Evolutionary conservation across 345 rosid genomes (phyloP), one percentile per base, ranked within the genome.

Genomic region (Cardiospermum halicacabum): DNA sequence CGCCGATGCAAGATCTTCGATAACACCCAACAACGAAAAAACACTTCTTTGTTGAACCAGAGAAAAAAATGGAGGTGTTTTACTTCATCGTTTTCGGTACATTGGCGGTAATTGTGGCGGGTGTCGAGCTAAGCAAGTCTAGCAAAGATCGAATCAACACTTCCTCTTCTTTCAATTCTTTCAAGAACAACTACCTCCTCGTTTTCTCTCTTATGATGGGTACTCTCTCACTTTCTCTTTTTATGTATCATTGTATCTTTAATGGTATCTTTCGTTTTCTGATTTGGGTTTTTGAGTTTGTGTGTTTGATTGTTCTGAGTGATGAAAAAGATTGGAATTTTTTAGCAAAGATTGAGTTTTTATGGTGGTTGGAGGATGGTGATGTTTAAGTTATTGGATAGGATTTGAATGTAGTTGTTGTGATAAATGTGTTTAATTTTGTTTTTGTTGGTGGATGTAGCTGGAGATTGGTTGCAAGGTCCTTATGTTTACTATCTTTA

Each of bases 181-280:
- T 88, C 84, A 88, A 81, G 77, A 85, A 81, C 78, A 85, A 81
- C 57, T 88, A 88, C 61, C 85, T 88, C 60, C 36, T 85, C 11
- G 94, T 88, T 34, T 88, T 83, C 79, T 88, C 94, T 45, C 89
- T 88, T 74, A 85, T 85, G 94, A 88, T 88, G 91, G 87, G 94
- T 88, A 59, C 25, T 39, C 2, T 56, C 28, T 28, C 60, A 48
- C 39, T 37, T 19, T 62, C 60, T 43, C 32, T 48, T 50, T n/a
- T 3, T 13, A 9, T 0, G 10, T 53, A 15, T 4, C 28, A 39
- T 39, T 39, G 21, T 11, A 28, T n/a, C 25, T 2, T 24, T 26
- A 1, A 9, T n/a, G 6, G 11, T 9, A 11, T 56, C 19, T 6
- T 40, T 5, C 19, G 51, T 13, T 15, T 47, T 22, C 12, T 26